These are phyloP conservation scores for Ustulina deusta DNA, from an alignment of 2,329 filamentous ascomycete genomes.

Conservation along the genomic window DNA sequence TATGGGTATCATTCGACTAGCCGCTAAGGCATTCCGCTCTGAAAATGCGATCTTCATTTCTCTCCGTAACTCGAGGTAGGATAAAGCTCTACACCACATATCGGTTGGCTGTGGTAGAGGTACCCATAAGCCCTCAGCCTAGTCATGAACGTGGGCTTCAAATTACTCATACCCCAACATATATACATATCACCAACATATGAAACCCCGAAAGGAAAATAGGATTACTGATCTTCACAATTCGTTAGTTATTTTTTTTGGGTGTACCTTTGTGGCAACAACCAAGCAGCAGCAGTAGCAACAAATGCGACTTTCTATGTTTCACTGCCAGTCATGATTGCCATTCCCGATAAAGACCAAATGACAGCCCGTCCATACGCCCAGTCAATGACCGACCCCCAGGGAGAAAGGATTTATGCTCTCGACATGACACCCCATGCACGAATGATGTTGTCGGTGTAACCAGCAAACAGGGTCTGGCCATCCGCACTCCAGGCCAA, in stretches of 20 bases:
- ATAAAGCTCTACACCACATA: not conserved
- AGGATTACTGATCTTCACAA: slow-evolving; percentile 46
- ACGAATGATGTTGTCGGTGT: slow-evolving; percentile 99
- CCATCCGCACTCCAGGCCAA: slow-evolving; percentile 98
- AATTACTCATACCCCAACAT: not conserved
- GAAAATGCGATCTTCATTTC: not conserved
- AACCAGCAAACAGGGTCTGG: slow-evolving; percentile 99
- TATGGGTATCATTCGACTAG: not conserved
- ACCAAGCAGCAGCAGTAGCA: slow-evolving; percentile 42
- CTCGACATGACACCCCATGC: slow-evolving; percentile 98
- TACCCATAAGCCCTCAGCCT: not conserved
- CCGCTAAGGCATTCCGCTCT: not conserved
- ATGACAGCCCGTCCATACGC: slow-evolving; percentile 53
- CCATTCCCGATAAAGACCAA: slow-evolving; percentile 52
- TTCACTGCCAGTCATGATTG: slow-evolving; percentile 49
- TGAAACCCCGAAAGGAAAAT: not conserved
- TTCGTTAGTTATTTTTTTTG: slow-evolving; percentile 49
- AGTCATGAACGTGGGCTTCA: not conserved
- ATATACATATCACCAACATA: slow-evolving; percentile 27
- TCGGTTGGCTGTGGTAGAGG: not conserved
- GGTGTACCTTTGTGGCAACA: slow-evolving; percentile 48
- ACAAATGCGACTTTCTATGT: slow-evolving; percentile 44
- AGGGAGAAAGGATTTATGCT: slow-evolving; percentile 67
- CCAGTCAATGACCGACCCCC: slow-evolving; percentile 52
- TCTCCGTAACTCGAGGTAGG: not conserved